These are phyloP conservation scores for Canna indica DNA, from an alignment of 176 grass and related monocot species.

Conservation along the genomic window DNA sequence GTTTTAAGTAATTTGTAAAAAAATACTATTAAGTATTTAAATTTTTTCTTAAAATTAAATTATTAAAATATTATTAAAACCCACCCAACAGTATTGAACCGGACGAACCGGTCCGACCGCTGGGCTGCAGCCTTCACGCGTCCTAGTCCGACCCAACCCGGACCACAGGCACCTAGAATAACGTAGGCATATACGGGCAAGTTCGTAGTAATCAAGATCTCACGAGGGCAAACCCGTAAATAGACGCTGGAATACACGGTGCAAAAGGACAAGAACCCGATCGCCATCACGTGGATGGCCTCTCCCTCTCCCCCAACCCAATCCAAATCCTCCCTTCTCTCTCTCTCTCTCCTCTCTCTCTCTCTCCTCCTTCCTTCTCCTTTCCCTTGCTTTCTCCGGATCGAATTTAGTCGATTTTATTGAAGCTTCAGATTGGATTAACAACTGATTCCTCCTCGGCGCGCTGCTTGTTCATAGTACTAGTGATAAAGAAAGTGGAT, in stretches of 20 bases:
- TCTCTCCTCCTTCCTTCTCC: not conserved
- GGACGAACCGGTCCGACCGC: no score
- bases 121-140: no score
- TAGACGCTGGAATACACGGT: not conserved
- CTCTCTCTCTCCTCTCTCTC: no score
- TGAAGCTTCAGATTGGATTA: not conserved
- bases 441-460: not conserved
- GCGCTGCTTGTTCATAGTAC: not conserved
- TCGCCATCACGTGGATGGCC: not conserved
- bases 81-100: no score
- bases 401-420: not conserved
- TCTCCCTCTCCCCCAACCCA: not conserved
- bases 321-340: not conserved
- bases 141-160: no score
- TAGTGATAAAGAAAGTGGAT: not conserved
- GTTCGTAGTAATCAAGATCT: no score
- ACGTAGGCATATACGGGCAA: no score
- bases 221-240: not conserved
- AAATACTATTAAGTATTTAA: no score
- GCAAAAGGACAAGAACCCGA: not conserved
- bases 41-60: no score
- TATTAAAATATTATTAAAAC: no score
- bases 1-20: no score
- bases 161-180: no score
- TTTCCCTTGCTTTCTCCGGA: not conserved